Base-by-base conservation (phyloP, 2,329 filamentous ascomycete species). In the Arthroderma sp. region DNA sequence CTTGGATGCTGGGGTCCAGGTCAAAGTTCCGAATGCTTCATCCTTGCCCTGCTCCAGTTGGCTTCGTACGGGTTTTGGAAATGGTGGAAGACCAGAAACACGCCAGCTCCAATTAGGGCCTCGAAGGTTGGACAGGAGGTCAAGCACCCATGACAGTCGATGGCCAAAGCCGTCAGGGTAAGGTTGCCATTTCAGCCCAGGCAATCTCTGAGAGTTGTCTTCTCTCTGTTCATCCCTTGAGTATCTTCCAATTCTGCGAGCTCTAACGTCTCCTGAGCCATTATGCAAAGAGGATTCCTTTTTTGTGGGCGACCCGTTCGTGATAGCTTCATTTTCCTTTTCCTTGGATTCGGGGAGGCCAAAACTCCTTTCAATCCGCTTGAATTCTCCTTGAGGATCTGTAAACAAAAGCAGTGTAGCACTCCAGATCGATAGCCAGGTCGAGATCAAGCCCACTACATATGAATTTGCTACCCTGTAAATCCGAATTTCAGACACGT, bases 51-150 rank as follows among this genome's bases (percentile, higher is more conserved):
- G 47, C 38, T 37, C 41, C 6, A 59, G 48, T 34, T 62, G 54
- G 9, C 44, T 43, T 10, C 55, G 44, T 9, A 64, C 51, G 10
- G 50, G 49, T 36, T 51, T 50, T 28, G 62, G 63, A 5, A 64
- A 48, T 9, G 58, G 56, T 8, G 55, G 61, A 28, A 77, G 58
- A 5, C 66, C 67, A 9, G 68, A 62, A 27, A 69, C 68, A 4
- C 75, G 66, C 68, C 74, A 78, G 53, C 70, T 75, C 77, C 77
- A 80, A 49, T 74, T 73, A 31, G 73, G 66, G 6, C 77, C 77
- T 39, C 77, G 68, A 53, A 80, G 75, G 53, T 70, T 77, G 55
- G 67, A 69, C 48, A 77, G 68, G 33, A 78, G 57, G 46, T 78
- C 76, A 7, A 69, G 51, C 3, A 72, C 66, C 76, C 77, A 81